Conservation (phyloP, 345 rosid genomes). For the Odontarrhena argentea region DNA sequence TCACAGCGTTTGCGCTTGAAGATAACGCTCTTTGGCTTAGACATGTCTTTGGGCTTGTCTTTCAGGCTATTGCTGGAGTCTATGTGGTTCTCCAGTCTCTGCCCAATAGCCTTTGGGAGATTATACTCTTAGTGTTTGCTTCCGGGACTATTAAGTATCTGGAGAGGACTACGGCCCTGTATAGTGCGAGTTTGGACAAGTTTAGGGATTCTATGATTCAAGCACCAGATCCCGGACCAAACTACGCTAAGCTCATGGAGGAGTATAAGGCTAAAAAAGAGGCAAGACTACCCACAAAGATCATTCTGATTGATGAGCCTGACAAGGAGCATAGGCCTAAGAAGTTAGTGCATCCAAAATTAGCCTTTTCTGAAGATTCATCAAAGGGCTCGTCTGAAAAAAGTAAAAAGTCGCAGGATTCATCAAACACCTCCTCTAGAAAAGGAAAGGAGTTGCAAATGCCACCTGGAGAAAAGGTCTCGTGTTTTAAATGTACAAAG, state of each 20-base stretch:
- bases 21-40: slow-evolving; percentile 72
- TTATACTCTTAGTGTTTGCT: slow-evolving; percentile 47
- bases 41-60: slow-evolving; percentile 51
- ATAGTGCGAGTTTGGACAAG: slow-evolving; percentile 57
- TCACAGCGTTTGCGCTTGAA: slow-evolving; percentile 66
- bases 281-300: slow-evolving; percentile 47
- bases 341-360: slow-evolving; percentile 26
- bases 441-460: neutral
- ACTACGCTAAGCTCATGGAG: slow-evolving; percentile 68
- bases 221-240: slow-evolving; percentile 63
- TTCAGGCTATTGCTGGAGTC: slow-evolving; percentile 48
- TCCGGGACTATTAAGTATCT: slow-evolving; percentile 62
- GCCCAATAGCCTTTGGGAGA: slow-evolving; percentile 39
- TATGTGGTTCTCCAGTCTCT: slow-evolving; percentile 51
- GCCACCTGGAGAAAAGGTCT: no score
- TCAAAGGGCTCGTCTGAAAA: neutral
- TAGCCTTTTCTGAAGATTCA: neutral
- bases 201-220: slow-evolving; percentile 62
- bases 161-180: slow-evolving; percentile 61
- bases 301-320: slow-evolving; percentile 49
- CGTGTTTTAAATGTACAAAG: no score
- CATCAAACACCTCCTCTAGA: neutral
- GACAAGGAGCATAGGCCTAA: slow-evolving; percentile 40
- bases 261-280: slow-evolving; percentile 54
- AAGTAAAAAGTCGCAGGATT: neutral